Base-by-base conservation (phyloP, 192 early-diverging fungal species). In the Entomortierella lignicola region DNA sequence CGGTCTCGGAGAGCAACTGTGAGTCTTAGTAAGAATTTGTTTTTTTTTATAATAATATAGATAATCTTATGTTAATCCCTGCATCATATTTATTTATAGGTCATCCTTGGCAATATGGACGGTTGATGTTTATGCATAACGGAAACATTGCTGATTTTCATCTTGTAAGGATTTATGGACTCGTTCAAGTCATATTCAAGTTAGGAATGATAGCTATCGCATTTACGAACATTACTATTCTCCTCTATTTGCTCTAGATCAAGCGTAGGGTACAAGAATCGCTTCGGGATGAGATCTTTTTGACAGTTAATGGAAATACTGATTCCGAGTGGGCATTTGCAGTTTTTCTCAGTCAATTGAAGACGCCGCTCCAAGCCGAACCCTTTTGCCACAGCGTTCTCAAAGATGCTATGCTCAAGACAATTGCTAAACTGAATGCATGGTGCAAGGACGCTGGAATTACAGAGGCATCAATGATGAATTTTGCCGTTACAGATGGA, bases 91-190 rank as follows among this genome's bases (percentile, higher is more conserved):
- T 15, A n/a, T 50, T 21, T 42, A 50, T 67, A 84, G 82, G 82
- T 55, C 89, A 90, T 60, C 89, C 89, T 48, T 90, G 87, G 85
- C 64, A 85, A 81, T 92, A 83, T 70, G 92, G 91, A 43, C 85
- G 87, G 55, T 73, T 94, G 18, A 94, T 94, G 92, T 94, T 90
- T 84, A 93, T 93, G 92, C 92, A 94, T 82, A 93, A 94, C 65
- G 92, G 92, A 47, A 82, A 86, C 53, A 87, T 94, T 63, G 88
- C 82, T 54, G 82, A 88, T 18, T 94, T 94, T 60, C 63, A 88
- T 34, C 77, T 83, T 65, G 88, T 85, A 83, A 61, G 55, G 21
- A 54, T 54, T 4, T 11, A 11, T 54, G 1, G 25, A 30, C n/a
- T 31, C 54, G 8, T 3, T 29, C 29, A 8, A 4, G 26, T 31